Conservation (phyloP, 306 rosid species). For the Dryas octopetala region DNA sequence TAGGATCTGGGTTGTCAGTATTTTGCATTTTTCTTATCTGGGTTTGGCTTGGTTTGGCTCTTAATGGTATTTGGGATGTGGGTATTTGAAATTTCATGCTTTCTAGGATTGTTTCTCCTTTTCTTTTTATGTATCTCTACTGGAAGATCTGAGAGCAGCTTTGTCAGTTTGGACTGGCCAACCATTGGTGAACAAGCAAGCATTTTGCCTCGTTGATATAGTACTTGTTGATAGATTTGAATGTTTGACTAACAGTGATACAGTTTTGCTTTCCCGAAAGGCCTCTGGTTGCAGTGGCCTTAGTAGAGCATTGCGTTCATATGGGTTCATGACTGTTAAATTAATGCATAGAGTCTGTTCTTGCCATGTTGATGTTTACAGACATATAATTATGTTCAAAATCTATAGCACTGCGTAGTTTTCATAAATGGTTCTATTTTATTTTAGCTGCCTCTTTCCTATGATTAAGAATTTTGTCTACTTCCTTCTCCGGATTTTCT, state of each 20-base stretch:
- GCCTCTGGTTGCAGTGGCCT: conserved; percentile 17
- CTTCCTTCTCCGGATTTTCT: not conserved
- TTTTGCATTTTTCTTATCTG: conserved; percentile 33
- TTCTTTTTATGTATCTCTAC: not conserved
- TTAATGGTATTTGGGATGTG: conserved; percentile 26
- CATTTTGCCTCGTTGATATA: not conserved
- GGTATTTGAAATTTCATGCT: conserved; percentile 36
- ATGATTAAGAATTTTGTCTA: conserved; percentile 11
- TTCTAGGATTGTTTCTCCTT: not conserved
- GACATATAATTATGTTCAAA: not conserved
- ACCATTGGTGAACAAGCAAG: not conserved
- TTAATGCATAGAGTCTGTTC: not conserved
- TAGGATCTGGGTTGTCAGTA: conserved; percentile 19
- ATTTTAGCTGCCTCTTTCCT: not conserved
- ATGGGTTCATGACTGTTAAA: not conserved
- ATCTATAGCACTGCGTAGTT: not conserved
- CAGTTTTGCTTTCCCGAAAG: not conserved
- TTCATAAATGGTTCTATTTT: not conserved
- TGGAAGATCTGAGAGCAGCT: conserved; percentile 24
- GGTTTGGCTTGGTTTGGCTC: conserved; percentile 35
- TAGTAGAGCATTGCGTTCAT: not conserved
- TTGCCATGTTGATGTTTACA: not conserved
- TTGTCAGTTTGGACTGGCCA: conserved; percentile 25
- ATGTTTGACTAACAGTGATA: conserved; percentile 28
- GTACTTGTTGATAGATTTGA: conserved; percentile 27